Percentiles rank a stretch among this genome's conserved stretches.
Evolutionary conservation across 2,329 filamentous ascomycete genomes (phyloP).

Genomic region (Cyphellophora attinorum): DNA sequence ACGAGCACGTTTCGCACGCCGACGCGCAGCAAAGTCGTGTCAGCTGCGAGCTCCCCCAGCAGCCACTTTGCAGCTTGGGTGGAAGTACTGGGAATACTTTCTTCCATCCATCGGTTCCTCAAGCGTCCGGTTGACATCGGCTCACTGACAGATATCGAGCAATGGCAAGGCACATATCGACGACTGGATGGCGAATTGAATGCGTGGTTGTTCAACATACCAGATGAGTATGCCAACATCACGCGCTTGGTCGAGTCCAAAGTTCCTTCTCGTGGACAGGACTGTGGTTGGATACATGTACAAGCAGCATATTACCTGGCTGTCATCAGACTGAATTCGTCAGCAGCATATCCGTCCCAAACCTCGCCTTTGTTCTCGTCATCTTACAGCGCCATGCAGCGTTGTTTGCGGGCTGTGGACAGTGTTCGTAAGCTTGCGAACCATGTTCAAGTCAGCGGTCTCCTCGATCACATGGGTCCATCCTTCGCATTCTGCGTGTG

Average conservation of each 20-base stretch:
- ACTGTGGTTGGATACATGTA: conserved; percentile 81
- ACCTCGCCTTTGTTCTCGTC: conserved; percentile 82
- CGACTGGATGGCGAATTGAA: conserved; percentile 72
- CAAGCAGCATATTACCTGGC: conserved; percentile 87
- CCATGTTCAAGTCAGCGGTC: conserved; percentile 64
- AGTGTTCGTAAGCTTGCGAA: conserved; percentile 70
- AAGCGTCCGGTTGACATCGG: conserved; percentile 86
- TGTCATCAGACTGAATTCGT: conserved; percentile 82
- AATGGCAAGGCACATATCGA: conserved; percentile 81
- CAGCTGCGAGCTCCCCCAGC: conserved; percentile 67
- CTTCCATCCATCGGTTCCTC: conserved; percentile 77
- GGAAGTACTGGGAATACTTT: conserved; percentile 78
- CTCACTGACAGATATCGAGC: conserved; percentile 71
- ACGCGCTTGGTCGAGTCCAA: conserved; percentile 61
- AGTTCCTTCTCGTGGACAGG: conserved; percentile 58
- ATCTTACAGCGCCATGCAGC: conserved; percentile 73
- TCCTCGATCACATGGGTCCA: conserved; percentile 73
- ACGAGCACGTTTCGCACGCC: conserved; percentile 67
- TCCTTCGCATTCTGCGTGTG: conserved; percentile 88
- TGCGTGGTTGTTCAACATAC: conserved; percentile 74
- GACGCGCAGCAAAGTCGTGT: conserved; percentile 49
- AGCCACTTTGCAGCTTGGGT: conserved; percentile 86
- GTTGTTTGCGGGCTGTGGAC: conserved; percentile 74
- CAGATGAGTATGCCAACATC: conserved; percentile 76
- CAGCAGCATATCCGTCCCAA: conserved; percentile 83